These are phyloP conservation scores for Crithidia acanthocephali DNA, from an alignment of 208 protist species.

Conservation along the genomic window DNA sequence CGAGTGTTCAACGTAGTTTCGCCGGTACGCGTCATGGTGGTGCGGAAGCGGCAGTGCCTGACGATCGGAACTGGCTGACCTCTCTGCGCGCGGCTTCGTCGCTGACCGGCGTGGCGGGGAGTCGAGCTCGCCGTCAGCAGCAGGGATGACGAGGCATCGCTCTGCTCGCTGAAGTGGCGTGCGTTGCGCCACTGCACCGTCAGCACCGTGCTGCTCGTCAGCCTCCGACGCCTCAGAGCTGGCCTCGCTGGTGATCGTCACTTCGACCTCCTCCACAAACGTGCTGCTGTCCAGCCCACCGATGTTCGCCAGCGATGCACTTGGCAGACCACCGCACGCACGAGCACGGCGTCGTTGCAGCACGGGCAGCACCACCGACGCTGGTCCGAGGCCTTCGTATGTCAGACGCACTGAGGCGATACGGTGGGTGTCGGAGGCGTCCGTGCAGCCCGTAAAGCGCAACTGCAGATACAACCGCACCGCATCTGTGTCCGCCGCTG, in stretches of 20 bases:
- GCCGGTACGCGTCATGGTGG: background rate
- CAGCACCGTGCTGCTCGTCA: background rate
- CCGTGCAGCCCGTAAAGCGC: conserved; percentile 63
- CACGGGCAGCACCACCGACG: conserved; percentile 19
- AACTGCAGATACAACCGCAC: conserved; percentile 54
- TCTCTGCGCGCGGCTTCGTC: conserved; percentile 27
- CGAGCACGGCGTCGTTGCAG: conserved; percentile 13
- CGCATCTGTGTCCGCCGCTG: conserved; percentile 9
- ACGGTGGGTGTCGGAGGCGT: conserved; percentile 49
- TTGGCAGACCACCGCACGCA: too few relatives aligned
- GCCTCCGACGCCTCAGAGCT: conserved; percentile 1
- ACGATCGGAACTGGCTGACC: conserved; percentile 5
- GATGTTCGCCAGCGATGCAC: background rate
- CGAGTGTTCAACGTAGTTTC: too few relatives aligned
- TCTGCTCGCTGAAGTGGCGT: background rate
- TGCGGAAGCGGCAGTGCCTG: background rate
- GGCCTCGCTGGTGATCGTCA: conserved; percentile 3
- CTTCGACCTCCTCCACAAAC: conserved; percentile 22
- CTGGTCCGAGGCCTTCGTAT: conserved; percentile 39
- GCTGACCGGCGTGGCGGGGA: conserved; percentile 28
- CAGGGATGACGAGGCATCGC: background rate
- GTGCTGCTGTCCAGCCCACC: background rate
- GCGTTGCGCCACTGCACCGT: background rate
- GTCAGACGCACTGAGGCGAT: conserved; percentile 50
- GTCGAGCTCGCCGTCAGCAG: background rate